Evolutionary conservation across 177 flowering plant species (phyloP), one percentile per base, ranked within the genome.

Genomic region (Vitis hybrid): DNA sequence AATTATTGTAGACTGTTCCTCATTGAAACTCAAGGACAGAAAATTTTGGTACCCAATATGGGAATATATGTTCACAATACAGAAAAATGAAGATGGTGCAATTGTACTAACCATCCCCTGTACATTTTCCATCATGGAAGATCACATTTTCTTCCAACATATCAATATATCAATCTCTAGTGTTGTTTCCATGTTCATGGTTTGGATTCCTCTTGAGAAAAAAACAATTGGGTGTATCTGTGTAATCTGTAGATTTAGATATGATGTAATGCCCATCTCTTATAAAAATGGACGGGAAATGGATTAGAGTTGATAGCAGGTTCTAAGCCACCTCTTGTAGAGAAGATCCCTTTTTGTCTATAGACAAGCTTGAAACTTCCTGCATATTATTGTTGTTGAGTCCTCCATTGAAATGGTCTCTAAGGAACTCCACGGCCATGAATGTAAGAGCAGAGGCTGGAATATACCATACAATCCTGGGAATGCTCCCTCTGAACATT

Each of bases 361-460:
- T 80, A 4, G 88, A 81, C 49, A 92, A 66, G 72, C 73, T 82
- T 56, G 87, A 68, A 23, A 81, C 80, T 80, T 81, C 86, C 67
- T 56, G 79, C n/a, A 65, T 40, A 12, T 75, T 77, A 4, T 45
- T 67, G 9, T 60, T 60, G 21, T 76, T 71, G 17, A 59, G n/a
- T 52, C 54, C 74, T 69, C 71, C 76, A 30, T 84, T 87, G 70
- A 90, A 92, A 57, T 90, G 85, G 7, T 88, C 96, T 77, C 98
- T 82, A 14, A 93, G 91, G 66, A 87, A 90, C 72, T 93, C 98
- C 60, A 93, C 97, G 3, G 91, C 92, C 98, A 93, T 91, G 86
- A 93, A 93, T 12, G 96, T 90, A 10, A 91, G 87, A 55, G 98
- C 97, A 34, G 97, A 91, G 49, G 97, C 98, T 14, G 98, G 98